Percentiles rank a stretch among this genome's conserved stretches.
phyloP scores from a whole-genome alignment of 1,139 yeast species.

The Diutina rugosa region DNA sequence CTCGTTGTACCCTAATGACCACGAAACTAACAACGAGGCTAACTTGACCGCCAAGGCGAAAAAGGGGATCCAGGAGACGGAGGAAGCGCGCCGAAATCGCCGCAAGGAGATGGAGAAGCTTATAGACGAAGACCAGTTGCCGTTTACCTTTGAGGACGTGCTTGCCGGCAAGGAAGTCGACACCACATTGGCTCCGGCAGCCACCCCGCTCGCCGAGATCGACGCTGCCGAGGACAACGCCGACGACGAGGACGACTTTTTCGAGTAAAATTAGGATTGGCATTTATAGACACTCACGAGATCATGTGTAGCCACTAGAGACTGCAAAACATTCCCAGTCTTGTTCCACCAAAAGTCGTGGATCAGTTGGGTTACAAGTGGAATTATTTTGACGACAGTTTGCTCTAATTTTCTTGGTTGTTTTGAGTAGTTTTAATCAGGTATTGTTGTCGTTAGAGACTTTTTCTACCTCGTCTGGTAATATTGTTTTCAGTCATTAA shows the following conservation, averaged over 20 bases:
- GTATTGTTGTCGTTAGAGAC: no score
- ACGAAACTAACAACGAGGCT: constrained; percentile 14
- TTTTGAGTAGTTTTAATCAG: no score
- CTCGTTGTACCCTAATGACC: constrained; percentile 49
- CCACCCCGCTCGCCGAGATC: constrained; percentile 15
- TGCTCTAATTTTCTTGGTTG: no score
- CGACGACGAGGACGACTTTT: constrained; percentile 29
- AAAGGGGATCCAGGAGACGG: constrained; percentile 34
- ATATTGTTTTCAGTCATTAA: no score
- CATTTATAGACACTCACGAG: neutral
- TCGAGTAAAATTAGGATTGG: constrained; percentile 13
- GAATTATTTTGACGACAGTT: no score
- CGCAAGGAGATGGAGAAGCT: constrained; percentile 39
- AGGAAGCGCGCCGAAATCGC: constrained; percentile 32
- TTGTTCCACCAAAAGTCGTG: no score
- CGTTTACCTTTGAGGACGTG: constrained; percentile 47
- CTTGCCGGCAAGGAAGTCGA: constrained; percentile 31
- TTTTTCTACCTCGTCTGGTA: no score
- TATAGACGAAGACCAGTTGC: constrained; percentile 37
- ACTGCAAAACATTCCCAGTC: no score
- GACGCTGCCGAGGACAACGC: constrained; percentile 19
- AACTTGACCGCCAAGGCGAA: constrained; percentile 23
- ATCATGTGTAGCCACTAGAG: no score
- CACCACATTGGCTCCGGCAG: constrained; percentile 2
- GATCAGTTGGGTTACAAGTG: no score